phyloP scores from a whole-genome alignment of 768 basidiomycete species.

The Boletellus emodensis region DNA sequence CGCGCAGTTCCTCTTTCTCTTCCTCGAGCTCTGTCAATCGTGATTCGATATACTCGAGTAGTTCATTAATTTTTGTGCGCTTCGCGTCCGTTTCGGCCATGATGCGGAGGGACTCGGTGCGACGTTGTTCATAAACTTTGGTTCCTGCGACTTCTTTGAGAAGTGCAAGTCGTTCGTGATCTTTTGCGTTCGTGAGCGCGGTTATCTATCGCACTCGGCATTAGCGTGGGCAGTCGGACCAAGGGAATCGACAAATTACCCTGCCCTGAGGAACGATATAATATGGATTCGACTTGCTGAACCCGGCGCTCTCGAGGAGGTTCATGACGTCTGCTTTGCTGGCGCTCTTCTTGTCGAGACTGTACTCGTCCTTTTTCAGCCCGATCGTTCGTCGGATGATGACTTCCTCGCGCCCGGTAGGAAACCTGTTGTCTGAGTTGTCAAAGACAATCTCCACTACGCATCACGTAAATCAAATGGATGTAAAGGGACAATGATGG shows the following conservation, averaged over 20 bases:
- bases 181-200: conserved; percentile 93
- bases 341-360: conserved; percentile 90
- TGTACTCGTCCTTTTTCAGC: conserved; percentile 98
- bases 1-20: conserved; percentile 96
- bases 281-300: conserved; percentile 97
- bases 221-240: conserved; percentile 9
- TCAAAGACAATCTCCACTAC: conserved; percentile 91
- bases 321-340: conserved; percentile 98
- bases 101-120: conserved; percentile 88
- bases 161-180: conserved; percentile 88
- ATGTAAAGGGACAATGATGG: neutral
- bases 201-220: conserved; percentile 62
- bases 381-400: conserved; percentile 92
- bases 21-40: conserved; percentile 90
- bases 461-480: neutral
- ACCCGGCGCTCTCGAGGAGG: conserved; percentile 92
- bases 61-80: conserved; percentile 83
- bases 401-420: conserved; percentile 84
- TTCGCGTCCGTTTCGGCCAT: conserved; percentile 97
- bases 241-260: conserved; percentile 43
- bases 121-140: conserved; percentile 94
- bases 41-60: conserved; percentile 87
- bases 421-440: conserved; percentile 91
- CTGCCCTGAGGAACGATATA: conserved; percentile 99
- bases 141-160: conserved; percentile 98